Evolutionary conservation across 139 green algal genomes (phyloP).

Genomic region (Dunaliella primolecta): DNA sequence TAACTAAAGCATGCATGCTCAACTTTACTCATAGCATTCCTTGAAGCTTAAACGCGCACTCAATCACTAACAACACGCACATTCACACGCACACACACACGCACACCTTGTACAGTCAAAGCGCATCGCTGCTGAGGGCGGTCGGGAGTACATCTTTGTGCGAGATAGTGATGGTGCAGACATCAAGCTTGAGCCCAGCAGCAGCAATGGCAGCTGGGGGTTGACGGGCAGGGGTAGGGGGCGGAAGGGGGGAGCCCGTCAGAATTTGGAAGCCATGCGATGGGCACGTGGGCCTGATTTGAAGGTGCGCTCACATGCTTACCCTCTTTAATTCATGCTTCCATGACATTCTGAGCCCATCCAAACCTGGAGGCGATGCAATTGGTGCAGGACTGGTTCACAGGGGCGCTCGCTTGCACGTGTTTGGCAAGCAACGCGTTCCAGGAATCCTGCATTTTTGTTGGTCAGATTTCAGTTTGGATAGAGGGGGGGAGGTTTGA

Average conservation of each 20-base stretch:
- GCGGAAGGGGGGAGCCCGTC: not conserved
- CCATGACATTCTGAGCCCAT: no score
- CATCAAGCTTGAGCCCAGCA: not conserved
- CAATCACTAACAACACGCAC: not conserved
- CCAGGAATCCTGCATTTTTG: no score
- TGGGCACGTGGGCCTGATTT: not conserved
- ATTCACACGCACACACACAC: not conserved
- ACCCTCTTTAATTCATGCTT: no score
- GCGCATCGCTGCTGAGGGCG: constrained; percentile 57
- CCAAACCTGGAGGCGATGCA: no score
- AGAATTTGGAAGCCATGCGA: not conserved
- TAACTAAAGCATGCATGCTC: no score
- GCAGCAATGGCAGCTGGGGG: not conserved
- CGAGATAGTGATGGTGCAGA: not conserved
- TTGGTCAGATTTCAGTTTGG: no score
- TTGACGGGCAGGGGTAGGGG: not conserved
- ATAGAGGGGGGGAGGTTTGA: no score
- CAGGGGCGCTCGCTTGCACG: no score
- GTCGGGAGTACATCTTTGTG: constrained; percentile 68
- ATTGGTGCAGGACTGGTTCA: no score
- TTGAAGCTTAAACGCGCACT: no score
- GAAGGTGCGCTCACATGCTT: not conserved
- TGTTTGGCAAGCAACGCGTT: no score
- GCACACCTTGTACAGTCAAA: not conserved
- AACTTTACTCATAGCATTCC: no score